Evolutionary conservation across 169 alveolate species (phyloP).

Genomic region (Plasmodium sp.): DNA sequence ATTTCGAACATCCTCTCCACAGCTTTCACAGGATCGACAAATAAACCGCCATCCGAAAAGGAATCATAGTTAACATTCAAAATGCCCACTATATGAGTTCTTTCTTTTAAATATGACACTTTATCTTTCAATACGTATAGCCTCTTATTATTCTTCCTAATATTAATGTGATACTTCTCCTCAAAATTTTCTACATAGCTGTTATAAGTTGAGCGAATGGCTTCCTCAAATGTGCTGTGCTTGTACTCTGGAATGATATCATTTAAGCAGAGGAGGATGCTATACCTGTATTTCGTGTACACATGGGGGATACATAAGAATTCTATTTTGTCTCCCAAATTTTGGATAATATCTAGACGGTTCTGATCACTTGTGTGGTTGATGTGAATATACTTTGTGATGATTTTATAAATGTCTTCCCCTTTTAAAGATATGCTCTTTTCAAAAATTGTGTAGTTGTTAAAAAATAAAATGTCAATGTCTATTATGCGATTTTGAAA

Average conservation of each 20-base stretch:
- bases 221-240: constrained; percentile 17
- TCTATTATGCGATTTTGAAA: constrained; percentile 60
- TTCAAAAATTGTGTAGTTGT: constrained; percentile 31
- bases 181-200: background rate
- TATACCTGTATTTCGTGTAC: constrained; percentile 43
- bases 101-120: constrained; percentile 24
- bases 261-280: constrained; percentile 53
- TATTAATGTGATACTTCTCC: constrained; percentile 1
- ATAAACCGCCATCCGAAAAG: constrained; percentile 66
- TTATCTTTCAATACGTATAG: constrained; percentile 50
- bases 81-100: constrained; percentile 57
- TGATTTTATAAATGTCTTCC: background rate
- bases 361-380: background rate
- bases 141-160: constrained; percentile 15
- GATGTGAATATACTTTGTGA: constrained; percentile 14
- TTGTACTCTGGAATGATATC: constrained; percentile 43
- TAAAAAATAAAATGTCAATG: constrained; percentile 62
- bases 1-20: constrained; percentile 59
- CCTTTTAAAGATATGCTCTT: background rate
- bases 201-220: background rate
- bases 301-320: constrained; percentile 51
- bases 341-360: background rate
- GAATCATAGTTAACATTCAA: constrained; percentile 63
- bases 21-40: constrained; percentile 43
- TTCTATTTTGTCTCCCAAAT: constrained; percentile 2